A percentile compares a stretch with the other conserved stretches of the same genome.
Conservation (phyloP, 2,329 filamentous ascomycete species). For the Orbilia brochopaga region DNA sequence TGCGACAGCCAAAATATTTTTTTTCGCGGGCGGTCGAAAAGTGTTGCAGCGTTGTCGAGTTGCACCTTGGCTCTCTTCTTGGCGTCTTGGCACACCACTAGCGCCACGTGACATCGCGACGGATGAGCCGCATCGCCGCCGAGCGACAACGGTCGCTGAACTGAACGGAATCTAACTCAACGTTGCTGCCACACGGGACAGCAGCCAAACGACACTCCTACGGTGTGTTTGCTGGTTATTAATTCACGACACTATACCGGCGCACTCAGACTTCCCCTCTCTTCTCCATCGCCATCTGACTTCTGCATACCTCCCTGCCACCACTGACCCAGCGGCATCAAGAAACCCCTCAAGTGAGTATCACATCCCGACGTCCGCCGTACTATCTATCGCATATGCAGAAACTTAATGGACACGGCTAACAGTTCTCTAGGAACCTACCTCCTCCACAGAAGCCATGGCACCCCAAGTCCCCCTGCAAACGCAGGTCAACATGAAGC, state of each 20-base stretch:
- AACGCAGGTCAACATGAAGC: slow-evolving; percentile 37
- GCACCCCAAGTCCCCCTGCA: slow-evolving; percentile 37
- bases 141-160: not conserved
- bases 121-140: slow-evolving; percentile 4
- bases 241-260: not conserved
- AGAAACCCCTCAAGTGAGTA: not conserved
- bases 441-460: slow-evolving; percentile 15
- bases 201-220: too few relatives aligned
- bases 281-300: not conserved
- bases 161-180: too few relatives aligned
- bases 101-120: slow-evolving; percentile 1
- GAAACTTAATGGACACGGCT: too few relatives aligned
- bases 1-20: slow-evolving; percentile 47
- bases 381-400: not conserved
- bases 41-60: slow-evolving; percentile 27
- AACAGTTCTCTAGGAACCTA: too few relatives aligned
- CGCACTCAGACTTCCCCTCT: not conserved
- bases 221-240: not conserved
- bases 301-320: slow-evolving; percentile 2
- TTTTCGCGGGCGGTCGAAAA: slow-evolving; percentile 19
- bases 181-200: too few relatives aligned
- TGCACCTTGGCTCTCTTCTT: slow-evolving; percentile 17
- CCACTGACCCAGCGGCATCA: slow-evolving; percentile 10
- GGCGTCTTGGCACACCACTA: slow-evolving; percentile 9
- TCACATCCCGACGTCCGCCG: not conserved